Percentiles rank a stretch among this genome's conserved stretches.
phyloP scores from a whole-genome alignment of 768 basidiomycete species.

The Epithele typhae region DNA sequence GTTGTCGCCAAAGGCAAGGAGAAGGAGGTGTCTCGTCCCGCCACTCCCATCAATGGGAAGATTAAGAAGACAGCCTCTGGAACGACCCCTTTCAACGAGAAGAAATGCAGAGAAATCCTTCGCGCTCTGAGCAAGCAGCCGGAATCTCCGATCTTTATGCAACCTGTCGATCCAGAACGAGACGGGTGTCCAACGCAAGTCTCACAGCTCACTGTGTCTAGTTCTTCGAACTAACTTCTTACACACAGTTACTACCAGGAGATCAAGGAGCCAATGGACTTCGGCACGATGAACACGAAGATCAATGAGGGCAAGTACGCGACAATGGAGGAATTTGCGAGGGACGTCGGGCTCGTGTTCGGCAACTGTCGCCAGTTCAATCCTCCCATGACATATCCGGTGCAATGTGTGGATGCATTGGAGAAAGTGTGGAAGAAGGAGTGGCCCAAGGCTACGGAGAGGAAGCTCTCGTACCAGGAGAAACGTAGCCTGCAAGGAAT shows the following conservation, averaged over 20 bases:
- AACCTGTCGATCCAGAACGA: constrained; percentile 76
- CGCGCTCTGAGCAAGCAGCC: constrained; percentile 54
- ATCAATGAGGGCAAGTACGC: constrained; percentile 63
- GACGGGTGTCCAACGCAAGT: constrained; percentile 92
- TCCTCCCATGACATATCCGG: constrained; percentile 71
- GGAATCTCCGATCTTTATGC: constrained; percentile 68
- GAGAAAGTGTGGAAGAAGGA: constrained; percentile 80
- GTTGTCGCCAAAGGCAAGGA: constrained; percentile 68
- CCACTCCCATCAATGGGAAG: constrained; percentile 34
- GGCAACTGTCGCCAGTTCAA: constrained; percentile 93
- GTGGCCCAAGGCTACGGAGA: constrained; percentile 75
- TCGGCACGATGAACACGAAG: constrained; percentile 73
- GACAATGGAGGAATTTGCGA: constrained; percentile 77
- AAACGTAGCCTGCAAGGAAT: constrained; percentile 73
- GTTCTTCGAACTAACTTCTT: not conserved
- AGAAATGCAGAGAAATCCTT: constrained; percentile 76
- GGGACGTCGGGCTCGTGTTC: constrained; percentile 80
- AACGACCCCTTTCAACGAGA: constrained; percentile 63
- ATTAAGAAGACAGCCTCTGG: constrained; percentile 30
- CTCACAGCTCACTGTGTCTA: constrained; percentile 4
- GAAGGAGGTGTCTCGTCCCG: constrained; percentile 42
- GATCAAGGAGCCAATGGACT: constrained; percentile 91
- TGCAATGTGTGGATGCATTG: constrained; percentile 63
- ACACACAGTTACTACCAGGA: constrained; percentile 82
- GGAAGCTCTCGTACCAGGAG: constrained; percentile 70